phyloP scores from a whole-genome alignment of 441 rosid genomes.

The Mallotus japonicus region DNA sequence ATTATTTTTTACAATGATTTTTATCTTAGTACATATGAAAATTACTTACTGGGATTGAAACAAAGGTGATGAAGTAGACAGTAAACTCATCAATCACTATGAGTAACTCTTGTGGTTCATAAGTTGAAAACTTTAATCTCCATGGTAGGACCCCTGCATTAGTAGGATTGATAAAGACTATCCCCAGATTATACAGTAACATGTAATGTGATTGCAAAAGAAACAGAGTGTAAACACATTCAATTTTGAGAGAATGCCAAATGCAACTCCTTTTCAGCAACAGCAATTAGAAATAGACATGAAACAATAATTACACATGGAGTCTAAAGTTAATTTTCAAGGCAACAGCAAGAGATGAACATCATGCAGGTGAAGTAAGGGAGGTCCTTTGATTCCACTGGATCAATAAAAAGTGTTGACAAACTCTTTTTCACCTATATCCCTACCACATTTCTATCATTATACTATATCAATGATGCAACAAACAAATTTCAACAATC shows the following conservation, averaged over 20 bases:
- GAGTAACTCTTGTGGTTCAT: background rate
- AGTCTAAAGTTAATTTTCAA: slow-evolving; percentile 10
- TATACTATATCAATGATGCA: slow-evolving; percentile 30
- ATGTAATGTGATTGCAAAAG: slow-evolving; percentile 2
- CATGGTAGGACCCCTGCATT: slow-evolving; percentile 9
- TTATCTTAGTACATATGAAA: too few relatives aligned
- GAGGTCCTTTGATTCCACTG: slow-evolving; percentile 16
- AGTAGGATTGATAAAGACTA: slow-evolving; percentile 11
- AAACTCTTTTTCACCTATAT: background rate
- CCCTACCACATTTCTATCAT: slow-evolving; percentile 27
- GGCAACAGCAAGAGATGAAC: slow-evolving; percentile 6
- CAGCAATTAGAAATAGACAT: slow-evolving; percentile 26
- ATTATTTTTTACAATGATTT: too few relatives aligned
- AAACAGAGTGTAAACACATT: slow-evolving; percentile 18
- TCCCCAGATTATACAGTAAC: slow-evolving; percentile 18
- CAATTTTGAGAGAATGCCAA: slow-evolving; percentile 14
- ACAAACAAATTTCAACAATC: slow-evolving; percentile 35
- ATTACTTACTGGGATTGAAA: too few relatives aligned
- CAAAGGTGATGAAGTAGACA: background rate
- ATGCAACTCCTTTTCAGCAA: slow-evolving; percentile 27
- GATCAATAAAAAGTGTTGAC: background rate
- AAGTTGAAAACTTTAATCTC: slow-evolving; percentile 8
- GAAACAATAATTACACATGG: slow-evolving; percentile 15
- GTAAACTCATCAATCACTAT: background rate
- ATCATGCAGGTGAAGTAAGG: background rate